Conservation (phyloP, 805 yeast genomes). For the Metschnikowia bowlesiae region DNA sequence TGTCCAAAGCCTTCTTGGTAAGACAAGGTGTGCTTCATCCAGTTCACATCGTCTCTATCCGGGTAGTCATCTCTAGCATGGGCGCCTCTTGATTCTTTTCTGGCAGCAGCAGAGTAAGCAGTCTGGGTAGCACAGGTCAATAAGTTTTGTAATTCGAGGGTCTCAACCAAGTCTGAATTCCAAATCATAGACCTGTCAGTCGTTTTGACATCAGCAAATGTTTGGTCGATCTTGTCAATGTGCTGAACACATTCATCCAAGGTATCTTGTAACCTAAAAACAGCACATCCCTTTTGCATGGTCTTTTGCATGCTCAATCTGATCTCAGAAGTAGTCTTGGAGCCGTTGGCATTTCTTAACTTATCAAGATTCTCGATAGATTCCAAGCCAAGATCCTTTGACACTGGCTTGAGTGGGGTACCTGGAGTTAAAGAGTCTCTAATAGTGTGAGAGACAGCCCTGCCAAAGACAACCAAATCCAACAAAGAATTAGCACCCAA, state of each 20-base stretch:
- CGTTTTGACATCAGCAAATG: conserved; percentile 73
- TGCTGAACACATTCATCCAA: conserved; percentile 86
- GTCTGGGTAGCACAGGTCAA: conserved; percentile 97
- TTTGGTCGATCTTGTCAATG: conserved; percentile 69
- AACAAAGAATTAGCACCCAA: conserved; percentile 96
- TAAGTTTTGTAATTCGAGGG: conserved; percentile 92
- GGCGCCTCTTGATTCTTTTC: conserved; percentile 98
- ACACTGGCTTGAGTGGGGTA: conserved; percentile 73
- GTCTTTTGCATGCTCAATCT: conserved; percentile 91
- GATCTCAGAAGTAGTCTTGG: conserved; percentile 78
- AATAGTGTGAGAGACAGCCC: conserved; percentile 95
- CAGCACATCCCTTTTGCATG: conserved; percentile 97
- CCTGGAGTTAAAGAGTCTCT: conserved; percentile 84
- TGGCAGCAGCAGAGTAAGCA: conserved; percentile 87
- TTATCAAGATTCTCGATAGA: conserved; percentile 87
- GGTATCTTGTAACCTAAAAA: conserved; percentile 89
- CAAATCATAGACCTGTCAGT: conserved; percentile 97
- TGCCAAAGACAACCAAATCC: conserved; percentile 95
- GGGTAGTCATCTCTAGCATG: conserved; percentile 99
- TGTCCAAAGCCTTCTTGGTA: conserved; percentile 79
- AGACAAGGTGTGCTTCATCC: conserved; percentile 97
- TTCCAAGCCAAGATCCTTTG: conserved; percentile 84
- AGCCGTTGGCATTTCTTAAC: conserved; percentile 80
- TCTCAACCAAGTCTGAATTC: conserved; percentile 96
- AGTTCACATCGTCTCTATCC: conserved; percentile 88